These are phyloP conservation scores for Malbranchea cinnamomea DNA, from an alignment of 2,329 filamentous ascomycete genomes.

Conservation along the genomic window DNA sequence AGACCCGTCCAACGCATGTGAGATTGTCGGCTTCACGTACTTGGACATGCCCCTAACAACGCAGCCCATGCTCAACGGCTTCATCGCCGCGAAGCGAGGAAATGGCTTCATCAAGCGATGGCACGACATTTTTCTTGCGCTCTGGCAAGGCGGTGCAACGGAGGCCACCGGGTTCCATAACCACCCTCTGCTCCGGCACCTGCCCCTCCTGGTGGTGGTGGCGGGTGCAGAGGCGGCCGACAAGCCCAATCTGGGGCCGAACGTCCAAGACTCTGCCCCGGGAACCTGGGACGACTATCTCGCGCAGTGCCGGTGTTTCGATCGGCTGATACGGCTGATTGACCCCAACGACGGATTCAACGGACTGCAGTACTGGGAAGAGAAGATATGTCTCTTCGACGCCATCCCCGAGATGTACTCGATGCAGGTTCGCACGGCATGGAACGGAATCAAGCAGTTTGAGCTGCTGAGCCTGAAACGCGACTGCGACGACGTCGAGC, in stretches of 20 bases:
- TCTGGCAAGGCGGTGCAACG: constrained; percentile 6
- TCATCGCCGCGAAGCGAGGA: constrained; percentile 5
- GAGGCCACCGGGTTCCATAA: constrained; percentile 1
- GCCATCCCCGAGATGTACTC: not conserved
- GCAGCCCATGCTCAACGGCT: constrained; percentile 6
- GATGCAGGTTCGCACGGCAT: not conserved
- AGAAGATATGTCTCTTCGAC: not conserved
- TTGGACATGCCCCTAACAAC: constrained; percentile 2
- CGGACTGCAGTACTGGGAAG: not conserved
- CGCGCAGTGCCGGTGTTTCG: not conserved
- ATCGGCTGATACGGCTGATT: not conserved
- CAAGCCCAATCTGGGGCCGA: not conserved
- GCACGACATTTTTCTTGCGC: constrained; percentile 8
- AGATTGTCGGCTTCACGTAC: constrained; percentile 13
- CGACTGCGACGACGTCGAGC: not conserved
- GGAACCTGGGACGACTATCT: not conserved
- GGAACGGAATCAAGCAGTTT: not conserved
- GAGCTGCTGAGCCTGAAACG: not conserved
- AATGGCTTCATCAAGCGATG: constrained; percentile 8
- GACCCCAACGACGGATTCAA: not conserved
- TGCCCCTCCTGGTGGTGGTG: not conserved
- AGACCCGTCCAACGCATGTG: constrained; percentile 21
- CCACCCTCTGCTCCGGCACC: constrained; percentile 1
- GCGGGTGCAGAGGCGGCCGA: not conserved
- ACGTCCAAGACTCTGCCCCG: not conserved